phyloP scores from a whole-genome alignment of 192 early-diverging fungal species.

The Coemansia sp. region DNA sequence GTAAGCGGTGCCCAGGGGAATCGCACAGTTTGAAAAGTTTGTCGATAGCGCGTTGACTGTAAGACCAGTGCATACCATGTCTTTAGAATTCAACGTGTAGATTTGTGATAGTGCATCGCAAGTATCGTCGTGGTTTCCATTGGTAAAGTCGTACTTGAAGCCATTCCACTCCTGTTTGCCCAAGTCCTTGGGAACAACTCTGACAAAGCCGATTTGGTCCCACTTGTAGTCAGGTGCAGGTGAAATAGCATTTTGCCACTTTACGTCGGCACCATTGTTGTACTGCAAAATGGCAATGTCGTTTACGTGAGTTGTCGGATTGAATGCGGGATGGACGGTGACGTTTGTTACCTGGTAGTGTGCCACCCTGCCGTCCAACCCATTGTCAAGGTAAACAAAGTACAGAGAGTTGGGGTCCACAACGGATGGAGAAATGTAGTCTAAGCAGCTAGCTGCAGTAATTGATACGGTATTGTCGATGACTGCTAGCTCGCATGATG shows the following conservation, averaged over 20 bases:
- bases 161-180: neutral
- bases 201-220: neutral
- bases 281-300: conserved; percentile 10
- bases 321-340: conserved; percentile 6
- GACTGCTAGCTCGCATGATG: conserved; percentile 14
- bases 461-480: neutral
- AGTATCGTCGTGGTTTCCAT: neutral
- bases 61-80: neutral
- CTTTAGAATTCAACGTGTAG: neutral
- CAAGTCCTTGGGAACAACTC: neutral
- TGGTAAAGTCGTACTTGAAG: neutral
- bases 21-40: neutral
- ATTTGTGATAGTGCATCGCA: neutral
- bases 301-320: conserved; percentile 1
- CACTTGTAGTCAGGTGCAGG: neutral
- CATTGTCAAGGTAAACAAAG: neutral
- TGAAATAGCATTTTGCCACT: neutral
- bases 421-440: neutral
- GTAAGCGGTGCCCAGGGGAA: neutral
- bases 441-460: neutral
- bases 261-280: neutral
- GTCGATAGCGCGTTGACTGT: neutral
- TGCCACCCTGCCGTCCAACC: neutral
- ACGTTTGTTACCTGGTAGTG: neutral
- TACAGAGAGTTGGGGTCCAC: neutral